Percentiles rank a stretch among this genome's conserved stretches.
These are phyloP conservation scores for Saccharomycopsis sp. DNA, from an alignment of 805 yeast genomes.

Conservation along the genomic window DNA sequence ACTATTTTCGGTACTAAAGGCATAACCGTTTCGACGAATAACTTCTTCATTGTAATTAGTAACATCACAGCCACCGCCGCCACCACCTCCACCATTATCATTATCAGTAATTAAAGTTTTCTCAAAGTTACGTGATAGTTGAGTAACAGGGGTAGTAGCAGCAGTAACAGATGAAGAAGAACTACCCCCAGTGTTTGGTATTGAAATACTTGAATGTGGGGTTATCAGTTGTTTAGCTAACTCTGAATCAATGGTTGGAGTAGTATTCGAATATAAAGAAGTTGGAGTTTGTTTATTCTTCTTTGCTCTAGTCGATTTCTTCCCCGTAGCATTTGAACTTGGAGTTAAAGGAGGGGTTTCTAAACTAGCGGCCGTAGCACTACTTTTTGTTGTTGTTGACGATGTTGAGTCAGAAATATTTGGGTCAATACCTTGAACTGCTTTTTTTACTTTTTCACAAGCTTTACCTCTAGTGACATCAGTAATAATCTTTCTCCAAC, in stretches of 20 bases:
- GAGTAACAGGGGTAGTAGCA: conserved; percentile 14
- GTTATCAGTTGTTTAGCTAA: too few relatives aligned
- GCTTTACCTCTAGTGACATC: conserved; percentile 67
- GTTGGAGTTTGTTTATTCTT: neutral
- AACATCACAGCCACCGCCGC: neutral
- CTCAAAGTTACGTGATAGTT: conserved; percentile 13
- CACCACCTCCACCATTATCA: neutral
- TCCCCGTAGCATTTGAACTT: too few relatives aligned
- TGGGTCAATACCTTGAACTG: conserved; percentile 37
- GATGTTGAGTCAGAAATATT: neutral
- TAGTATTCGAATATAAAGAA: neutral
- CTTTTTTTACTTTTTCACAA: conserved; percentile 43
- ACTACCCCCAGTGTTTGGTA: too few relatives aligned
- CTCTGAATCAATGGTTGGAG: neutral
- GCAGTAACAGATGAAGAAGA: neutral
- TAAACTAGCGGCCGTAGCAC: neutral
- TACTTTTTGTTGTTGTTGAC: neutral
- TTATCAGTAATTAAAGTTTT: neutral
- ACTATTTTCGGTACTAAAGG: neutral
- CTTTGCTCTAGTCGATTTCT: neutral
- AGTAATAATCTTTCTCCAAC: conserved; percentile 85
- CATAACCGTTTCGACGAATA: neutral
- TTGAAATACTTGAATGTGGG: too few relatives aligned
- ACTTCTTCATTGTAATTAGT: neutral
- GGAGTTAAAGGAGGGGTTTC: neutral